Conservation (phyloP, 345 rosid species). For the Brassica napus region DNA sequence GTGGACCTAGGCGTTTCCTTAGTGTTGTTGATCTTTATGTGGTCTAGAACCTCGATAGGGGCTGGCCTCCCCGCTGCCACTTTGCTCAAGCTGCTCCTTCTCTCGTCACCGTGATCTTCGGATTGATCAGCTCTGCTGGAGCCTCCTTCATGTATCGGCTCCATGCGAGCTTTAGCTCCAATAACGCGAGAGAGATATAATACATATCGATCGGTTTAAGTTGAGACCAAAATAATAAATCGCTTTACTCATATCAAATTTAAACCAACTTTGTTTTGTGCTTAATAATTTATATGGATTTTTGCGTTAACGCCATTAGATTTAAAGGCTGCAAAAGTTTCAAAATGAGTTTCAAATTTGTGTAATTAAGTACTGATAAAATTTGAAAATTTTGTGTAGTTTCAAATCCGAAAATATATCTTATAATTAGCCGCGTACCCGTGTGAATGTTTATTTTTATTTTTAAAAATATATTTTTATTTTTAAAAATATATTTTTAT, state of each 20-base stretch:
- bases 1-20: conserved; percentile 63
- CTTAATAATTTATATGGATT: not conserved
- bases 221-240: not conserved
- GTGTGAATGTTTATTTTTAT: too few species aligned
- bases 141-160: conserved; percentile 52
- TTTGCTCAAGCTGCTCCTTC: conserved; percentile 10
- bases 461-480: too few species aligned
- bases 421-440: too few species aligned
- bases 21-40: conserved; percentile 49
- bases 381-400: not conserved
- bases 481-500: too few species aligned
- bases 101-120: not conserved
- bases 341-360: not conserved
- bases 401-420: not conserved
- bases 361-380: not conserved
- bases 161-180: conserved; percentile 43
- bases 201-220: not conserved
- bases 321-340: not conserved
- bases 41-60: conserved; percentile 50
- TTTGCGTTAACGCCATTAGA: not conserved
- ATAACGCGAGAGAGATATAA: not conserved
- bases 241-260: not conserved
- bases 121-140: conserved; percentile 35
- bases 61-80: conserved; percentile 42
- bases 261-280: not conserved